Conservation (phyloP, 176 grass and related monocot species). For the Phyllostachys edulis region DNA sequence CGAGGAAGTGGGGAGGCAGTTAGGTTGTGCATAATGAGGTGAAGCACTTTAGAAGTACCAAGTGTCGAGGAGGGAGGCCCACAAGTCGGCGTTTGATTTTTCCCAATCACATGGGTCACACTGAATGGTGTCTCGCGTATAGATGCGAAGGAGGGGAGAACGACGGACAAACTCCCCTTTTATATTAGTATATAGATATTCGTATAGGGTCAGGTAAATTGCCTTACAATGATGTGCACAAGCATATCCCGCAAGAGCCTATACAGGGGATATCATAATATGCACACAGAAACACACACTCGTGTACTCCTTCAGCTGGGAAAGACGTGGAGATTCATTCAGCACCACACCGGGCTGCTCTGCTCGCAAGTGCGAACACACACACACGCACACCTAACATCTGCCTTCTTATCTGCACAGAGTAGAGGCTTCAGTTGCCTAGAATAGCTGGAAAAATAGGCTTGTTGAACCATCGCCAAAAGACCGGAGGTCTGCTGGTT, state of each 20-base stretch:
- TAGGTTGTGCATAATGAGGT: too few species aligned
- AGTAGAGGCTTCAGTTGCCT: conserved; percentile 14
- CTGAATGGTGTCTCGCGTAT: too few species aligned
- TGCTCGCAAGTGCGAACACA: conserved; percentile 29
- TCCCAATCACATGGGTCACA: too few species aligned
- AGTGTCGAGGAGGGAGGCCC: too few species aligned
- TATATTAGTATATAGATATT: not conserved
- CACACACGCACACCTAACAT: conserved; percentile 22
- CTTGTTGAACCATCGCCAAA: conserved; percentile 85
- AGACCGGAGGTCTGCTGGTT: conserved; percentile 86
- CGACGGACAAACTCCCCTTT: too few species aligned
- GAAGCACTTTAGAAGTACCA: too few species aligned
- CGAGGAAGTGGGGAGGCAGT: too few species aligned
- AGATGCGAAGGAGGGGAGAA: too few species aligned
- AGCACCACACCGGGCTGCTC: conserved; percentile 47
- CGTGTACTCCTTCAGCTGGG: conserved; percentile 17
- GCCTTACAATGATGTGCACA: not conserved
- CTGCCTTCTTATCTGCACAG: conserved; percentile 25
- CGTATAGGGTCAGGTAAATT: conserved; percentile 24
- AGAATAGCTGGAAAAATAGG: conserved; percentile 96
- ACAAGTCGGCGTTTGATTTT: too few species aligned
- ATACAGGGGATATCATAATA: conserved; percentile 18
- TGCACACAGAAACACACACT: conserved; percentile 18
- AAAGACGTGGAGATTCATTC: conserved; percentile 23
- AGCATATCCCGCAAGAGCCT: conserved; percentile 38